Evolutionary conservation across 768 basidiomycete genomes (phyloP).

Genomic region (Clitopilus passeckerianus): DNA sequence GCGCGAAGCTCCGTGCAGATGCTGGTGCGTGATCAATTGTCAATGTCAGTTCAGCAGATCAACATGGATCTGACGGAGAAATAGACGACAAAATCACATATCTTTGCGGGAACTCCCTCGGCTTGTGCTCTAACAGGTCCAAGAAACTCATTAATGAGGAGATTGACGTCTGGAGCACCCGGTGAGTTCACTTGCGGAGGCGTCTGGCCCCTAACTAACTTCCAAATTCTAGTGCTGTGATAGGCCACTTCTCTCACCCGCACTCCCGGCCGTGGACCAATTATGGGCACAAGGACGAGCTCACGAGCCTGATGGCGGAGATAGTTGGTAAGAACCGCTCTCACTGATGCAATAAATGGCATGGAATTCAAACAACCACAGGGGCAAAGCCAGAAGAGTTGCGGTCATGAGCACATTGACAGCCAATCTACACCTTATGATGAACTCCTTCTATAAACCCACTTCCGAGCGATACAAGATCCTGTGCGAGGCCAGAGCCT

Average conservation of each 20-base stretch:
- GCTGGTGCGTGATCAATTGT: slow-evolving; percentile 25
- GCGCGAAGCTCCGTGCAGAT: slow-evolving; percentile 31
- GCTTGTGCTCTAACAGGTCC: slow-evolving; percentile 73
- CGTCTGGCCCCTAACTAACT: slow-evolving; percentile 9
- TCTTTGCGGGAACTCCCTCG: slow-evolving; percentile 95
- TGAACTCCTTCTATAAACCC: slow-evolving; percentile 92
- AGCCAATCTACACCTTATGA: slow-evolving; percentile 92
- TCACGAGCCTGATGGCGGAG: slow-evolving; percentile 72
- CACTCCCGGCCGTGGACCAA: slow-evolving; percentile 77
- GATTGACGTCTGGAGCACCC: slow-evolving; percentile 75
- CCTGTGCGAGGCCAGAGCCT: slow-evolving; percentile 89
- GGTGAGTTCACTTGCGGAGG: slow-evolving; percentile 31
- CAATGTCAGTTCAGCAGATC: background rate
- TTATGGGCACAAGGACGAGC: slow-evolving; percentile 51
- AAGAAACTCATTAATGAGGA: slow-evolving; percentile 75
- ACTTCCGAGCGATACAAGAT: slow-evolving; percentile 85
- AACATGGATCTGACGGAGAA: slow-evolving; percentile 4
- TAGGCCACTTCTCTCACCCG: slow-evolving; percentile 91
- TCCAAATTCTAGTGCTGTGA: slow-evolving; percentile 58
- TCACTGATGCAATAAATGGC: background rate
- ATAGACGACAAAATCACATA: slow-evolving; percentile 65
- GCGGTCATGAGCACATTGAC: slow-evolving; percentile 96
- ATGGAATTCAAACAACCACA: slow-evolving; percentile 24
- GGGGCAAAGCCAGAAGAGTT: slow-evolving; percentile 84
- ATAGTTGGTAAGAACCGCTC: slow-evolving; percentile 62